Base-by-base conservation (phyloP, 495 filamentous ascomycete genomes). In the Thozetella sp. region DNA sequence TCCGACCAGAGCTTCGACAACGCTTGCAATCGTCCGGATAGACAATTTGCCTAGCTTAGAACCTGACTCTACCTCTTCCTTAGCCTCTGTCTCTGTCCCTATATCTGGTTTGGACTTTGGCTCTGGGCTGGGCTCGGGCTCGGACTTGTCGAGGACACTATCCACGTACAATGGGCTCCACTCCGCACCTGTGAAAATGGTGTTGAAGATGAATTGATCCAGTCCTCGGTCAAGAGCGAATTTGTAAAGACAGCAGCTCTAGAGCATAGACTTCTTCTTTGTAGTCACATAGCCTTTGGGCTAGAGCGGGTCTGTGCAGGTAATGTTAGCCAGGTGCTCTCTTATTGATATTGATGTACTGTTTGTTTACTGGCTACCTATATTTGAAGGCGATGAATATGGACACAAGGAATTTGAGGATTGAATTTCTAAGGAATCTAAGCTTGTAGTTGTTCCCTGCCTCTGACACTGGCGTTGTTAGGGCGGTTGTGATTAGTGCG, bases 371-470 rank as follows among this genome's bases (percentile, higher is more conserved):
- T 6, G 23, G 2, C 12, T 9, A 51, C 55, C 51, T 17, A 58
- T 43, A 27, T 19, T 81, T 63, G 51, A 80, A 82, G 57, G 85
- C 80, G 3, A 92, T 75, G 25, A 86, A 81, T 15, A 86, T 69
- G 12, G 83, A 84, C 1, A 84, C 82, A 15, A 80, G 80, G 45
- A 84, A 82, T 61, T 93, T 93, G 19, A 94, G 76, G 2, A 92
- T 76, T 0, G 79, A 80, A 61, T 94, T 91, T 0, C 91, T 90
- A 2, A 93, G 76, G 67, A 91, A 92, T 67, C 93, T 91, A 2
- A 91, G 82, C 2, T 86, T 76, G 65, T 93, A 93, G 54, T 93
- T 80, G 0, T 70, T 80, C 1, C 58, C 59, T 46, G 85, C 84
- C n/a, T 73, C 69, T 3, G 88, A 82, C 1, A 77, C 73, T 0